These are phyloP conservation scores for Suillus bovinus DNA, from an alignment of 768 basidiomycete species.

Conservation along the genomic window DNA sequence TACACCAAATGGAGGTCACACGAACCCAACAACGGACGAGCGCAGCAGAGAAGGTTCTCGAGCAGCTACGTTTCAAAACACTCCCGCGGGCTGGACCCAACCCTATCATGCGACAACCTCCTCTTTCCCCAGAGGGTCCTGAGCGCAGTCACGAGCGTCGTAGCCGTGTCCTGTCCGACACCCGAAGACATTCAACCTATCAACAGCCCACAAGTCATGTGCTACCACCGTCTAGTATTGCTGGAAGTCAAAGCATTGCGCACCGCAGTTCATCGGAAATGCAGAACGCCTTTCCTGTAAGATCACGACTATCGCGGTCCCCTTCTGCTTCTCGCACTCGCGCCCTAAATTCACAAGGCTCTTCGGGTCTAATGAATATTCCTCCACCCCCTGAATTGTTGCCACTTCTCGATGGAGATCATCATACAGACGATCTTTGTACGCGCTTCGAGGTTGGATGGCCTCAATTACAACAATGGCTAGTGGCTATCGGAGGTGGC, in stretches of 20 bases:
- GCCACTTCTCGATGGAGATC: constrained; percentile 78
- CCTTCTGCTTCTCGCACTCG: constrained; percentile 51
- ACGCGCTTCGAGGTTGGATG: constrained; percentile 82
- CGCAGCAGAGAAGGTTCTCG: constrained; percentile 68
- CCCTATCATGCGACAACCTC: constrained; percentile 17
- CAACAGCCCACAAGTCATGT: constrained; percentile 15
- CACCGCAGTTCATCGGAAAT: not conserved
- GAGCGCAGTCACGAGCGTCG: constrained; percentile 19
- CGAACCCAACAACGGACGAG: constrained; percentile 50
- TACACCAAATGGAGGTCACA: constrained; percentile 36
- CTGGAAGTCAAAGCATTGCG: constrained; percentile 13
- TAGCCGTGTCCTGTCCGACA: constrained; percentile 30
- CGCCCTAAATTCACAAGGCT: constrained; percentile 25
- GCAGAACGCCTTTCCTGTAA: not conserved
- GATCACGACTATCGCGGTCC: constrained; percentile 52
- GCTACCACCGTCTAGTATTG: constrained; percentile 16
- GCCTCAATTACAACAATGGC: constrained; percentile 77
- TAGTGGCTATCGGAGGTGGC: constrained; percentile 59
- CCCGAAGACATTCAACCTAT: constrained; percentile 25
- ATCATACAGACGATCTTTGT: constrained; percentile 90
- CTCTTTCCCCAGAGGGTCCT: constrained; percentile 20
- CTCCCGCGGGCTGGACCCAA: constrained; percentile 44
- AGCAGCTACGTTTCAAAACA: constrained; percentile 60
- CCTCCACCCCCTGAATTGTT: constrained; percentile 54
- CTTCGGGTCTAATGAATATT: constrained; percentile 21